A percentile compares a stretch with the other conserved stretches of the same genome.
Conservation (phyloP, 2,329 filamentous ascomycete species). For the Pseudogymnoascus sp. region DNA sequence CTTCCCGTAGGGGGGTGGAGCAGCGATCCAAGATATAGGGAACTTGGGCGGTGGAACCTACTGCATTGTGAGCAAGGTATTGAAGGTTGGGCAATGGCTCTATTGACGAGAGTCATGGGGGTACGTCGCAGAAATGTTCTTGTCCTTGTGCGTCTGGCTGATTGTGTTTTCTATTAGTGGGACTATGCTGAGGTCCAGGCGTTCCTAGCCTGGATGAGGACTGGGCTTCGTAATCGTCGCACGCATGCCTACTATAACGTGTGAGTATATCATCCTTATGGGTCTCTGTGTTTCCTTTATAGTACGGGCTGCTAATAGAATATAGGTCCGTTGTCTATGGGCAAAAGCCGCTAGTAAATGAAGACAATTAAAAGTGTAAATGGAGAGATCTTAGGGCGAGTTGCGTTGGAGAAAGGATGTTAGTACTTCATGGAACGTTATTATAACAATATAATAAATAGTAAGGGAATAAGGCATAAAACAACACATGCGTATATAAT, state of each 20-base stretch:
- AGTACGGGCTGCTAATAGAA: not conserved
- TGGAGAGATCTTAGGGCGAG: not conserved
- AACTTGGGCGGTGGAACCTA: not conserved
- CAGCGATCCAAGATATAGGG: not conserved
- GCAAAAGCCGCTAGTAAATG: not conserved
- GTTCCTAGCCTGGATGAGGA: constrained; percentile 13
- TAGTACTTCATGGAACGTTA: no score
- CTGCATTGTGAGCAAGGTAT: not conserved
- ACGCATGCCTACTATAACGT: constrained; percentile 19
- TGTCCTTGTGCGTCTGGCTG: not conserved
- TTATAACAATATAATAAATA: no score
- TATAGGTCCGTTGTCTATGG: not conserved
- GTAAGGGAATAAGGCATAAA: no score
- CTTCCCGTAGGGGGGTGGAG: not conserved
- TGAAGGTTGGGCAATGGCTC: constrained; percentile 8
- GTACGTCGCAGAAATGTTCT: constrained; percentile 12
- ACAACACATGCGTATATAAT: no score
- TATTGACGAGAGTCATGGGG: constrained; percentile 18
- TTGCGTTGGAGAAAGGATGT: no score
- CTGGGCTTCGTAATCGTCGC: constrained; percentile 12
- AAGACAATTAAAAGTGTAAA: not conserved
- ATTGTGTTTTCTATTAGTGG: constrained; percentile 10
- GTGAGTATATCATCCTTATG: constrained; percentile 6
- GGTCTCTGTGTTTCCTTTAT: not conserved
- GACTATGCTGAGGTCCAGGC: constrained; percentile 12